Evolutionary conservation across 352 stramenopile genomes (phyloP).

Genomic region (Phytopythium aichiense): DNA sequence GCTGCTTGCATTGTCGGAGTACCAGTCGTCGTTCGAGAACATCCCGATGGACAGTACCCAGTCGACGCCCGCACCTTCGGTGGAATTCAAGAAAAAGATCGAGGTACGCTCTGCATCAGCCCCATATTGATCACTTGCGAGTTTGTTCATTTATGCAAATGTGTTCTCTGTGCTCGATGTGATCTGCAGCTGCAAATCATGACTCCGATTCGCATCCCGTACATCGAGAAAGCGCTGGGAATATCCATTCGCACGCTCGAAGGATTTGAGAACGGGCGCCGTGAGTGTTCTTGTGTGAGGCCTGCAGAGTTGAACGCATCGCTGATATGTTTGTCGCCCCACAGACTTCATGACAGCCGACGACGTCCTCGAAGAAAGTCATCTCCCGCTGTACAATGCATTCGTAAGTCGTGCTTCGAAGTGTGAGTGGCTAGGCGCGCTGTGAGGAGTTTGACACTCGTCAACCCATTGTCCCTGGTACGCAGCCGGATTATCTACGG

Average conservation of each 20-base stretch:
- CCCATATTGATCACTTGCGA: not conserved
- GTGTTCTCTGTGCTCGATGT: not conserved
- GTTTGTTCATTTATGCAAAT: not conserved
- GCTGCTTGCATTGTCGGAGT: conserved; percentile 73
- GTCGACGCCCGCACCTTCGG: conserved; percentile 16
- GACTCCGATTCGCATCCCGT: conserved; percentile 84
- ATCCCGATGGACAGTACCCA: conserved; percentile 28
- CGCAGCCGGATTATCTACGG: conserved; percentile 72
- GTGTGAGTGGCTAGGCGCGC: not conserved
- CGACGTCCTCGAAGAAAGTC: conserved; percentile 78
- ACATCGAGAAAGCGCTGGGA: conserved; percentile 72
- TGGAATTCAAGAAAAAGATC: conserved; percentile 79
- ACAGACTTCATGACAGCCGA: conserved; percentile 83
- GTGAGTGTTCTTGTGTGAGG: conserved; percentile 20
- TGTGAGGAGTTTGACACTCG: not conserved
- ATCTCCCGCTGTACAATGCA: conserved; percentile 74
- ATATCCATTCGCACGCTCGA: conserved; percentile 75
- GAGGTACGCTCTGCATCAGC: conserved; percentile 37
- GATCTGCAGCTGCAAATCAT: conserved; percentile 77
- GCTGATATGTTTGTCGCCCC: not conserved
- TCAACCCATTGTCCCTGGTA: conserved; percentile 7
- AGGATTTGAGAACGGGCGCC: conserved; percentile 79
- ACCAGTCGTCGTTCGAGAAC: conserved; percentile 79
- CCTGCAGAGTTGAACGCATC: not conserved
- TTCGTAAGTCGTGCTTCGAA: conserved; percentile 43